Evolutionary conservation across 1,139 yeast genomes (phyloP), one percentile per base, ranked within the genome.

Genomic region (Kodamaea fungicola): DNA sequence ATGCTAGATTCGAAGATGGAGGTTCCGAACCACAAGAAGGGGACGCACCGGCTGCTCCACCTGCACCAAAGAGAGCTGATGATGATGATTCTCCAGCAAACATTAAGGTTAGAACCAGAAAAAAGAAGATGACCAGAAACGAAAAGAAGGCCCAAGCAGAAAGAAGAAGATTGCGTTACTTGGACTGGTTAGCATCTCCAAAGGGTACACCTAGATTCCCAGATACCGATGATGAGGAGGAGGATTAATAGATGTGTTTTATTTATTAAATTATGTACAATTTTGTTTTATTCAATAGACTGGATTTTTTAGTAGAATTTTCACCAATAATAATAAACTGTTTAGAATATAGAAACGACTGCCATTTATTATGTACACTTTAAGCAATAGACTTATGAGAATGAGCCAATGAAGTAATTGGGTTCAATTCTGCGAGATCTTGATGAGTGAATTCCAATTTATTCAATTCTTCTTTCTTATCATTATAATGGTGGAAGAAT

Each of bases 41-140:
- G 46, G 62, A 54, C 8, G 44, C 50, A 4, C 49, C 46, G 12
- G 60, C 70, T 7, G 65, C 72, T 8, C 61, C 67, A 10, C 62
- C 74, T 9, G 58, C 60, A 22, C 64, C 67, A 30, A 66, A 64
- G 59, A 58, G 75, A 49, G 75, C 73, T 33, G 86, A 74, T 49
- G 86, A 84, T 49, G 88, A 84, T 55, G 96, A 86, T 53, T 88
- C 96, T 25, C 97, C 97, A 9, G 96, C 96, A 35, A 86, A 92
- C 62, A 89, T 92, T 65, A 92, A 92, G 76, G 88, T 89, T 42
- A 85, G 86, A 65, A 74, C 74, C 56, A 83, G 88, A 76, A 90
- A 88, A 87, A 88, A 84, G 89, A 90, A 89, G 80, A 69, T 92
- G 80, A 92, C 97, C 30, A 81, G 98, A 76, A 92, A 92, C 59